These are phyloP conservation scores for Coemansia sp. DNA, from an alignment of 192 early-diverging fungal genomes.

Conservation along the genomic window DNA sequence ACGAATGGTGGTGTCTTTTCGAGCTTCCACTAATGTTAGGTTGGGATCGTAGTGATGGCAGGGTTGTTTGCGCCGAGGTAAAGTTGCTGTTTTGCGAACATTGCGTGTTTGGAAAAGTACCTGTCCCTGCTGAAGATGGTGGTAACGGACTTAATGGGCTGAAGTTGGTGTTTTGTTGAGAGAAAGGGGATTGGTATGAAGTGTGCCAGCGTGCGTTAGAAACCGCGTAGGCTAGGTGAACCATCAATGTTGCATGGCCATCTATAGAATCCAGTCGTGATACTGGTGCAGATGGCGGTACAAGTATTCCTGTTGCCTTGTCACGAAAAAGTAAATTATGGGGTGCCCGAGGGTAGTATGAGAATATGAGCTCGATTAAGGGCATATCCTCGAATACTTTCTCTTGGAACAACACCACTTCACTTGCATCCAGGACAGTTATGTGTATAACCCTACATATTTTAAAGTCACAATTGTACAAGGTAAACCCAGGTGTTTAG, in stretches of 20 bases:
- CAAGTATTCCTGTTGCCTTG: constrained; percentile 17
- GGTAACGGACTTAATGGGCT: neutral
- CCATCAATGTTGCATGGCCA: constrained; percentile 5
- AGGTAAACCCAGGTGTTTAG: neutral
- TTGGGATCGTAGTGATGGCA: neutral
- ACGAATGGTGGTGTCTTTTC: neutral
- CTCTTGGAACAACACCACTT: constrained; percentile 15
- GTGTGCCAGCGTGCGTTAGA: constrained; percentile 10
- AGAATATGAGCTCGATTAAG: constrained; percentile 23
- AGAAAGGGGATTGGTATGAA: neutral
- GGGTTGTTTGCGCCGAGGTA: neutral
- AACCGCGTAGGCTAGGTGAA: constrained; percentile 2
- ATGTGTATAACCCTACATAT: constrained; percentile 15
- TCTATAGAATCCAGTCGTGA: neutral
- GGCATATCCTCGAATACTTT: constrained; percentile 19
- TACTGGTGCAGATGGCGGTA: constrained; percentile 12
- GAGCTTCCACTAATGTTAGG: neutral
- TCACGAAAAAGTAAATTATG: constrained; percentile 24
- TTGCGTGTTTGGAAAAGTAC: neutral
- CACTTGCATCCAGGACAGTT: constrained; percentile 21
- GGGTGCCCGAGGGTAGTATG: constrained; percentile 36
- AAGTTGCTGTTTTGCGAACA: neutral
- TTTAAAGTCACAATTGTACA: neutral
- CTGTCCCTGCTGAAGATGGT: neutral
- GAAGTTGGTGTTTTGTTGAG: neutral